Conservation (phyloP, 1,139 yeast species). For the Geotrichum klebahnii region DNA sequence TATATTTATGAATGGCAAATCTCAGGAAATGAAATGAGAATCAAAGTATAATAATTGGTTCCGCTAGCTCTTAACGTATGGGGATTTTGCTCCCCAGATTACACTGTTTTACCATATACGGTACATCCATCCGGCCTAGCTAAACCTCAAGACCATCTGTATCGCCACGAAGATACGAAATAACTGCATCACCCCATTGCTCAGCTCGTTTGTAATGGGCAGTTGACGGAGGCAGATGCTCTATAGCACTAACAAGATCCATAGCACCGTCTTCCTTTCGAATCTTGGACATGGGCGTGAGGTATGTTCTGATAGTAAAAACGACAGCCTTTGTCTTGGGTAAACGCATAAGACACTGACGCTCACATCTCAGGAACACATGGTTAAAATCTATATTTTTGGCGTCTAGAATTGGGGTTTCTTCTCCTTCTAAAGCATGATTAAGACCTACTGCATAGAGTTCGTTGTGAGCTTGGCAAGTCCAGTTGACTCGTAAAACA, state of each 20-base stretch:
- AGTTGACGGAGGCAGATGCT: constrained; percentile 53
- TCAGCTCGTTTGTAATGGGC: constrained; percentile 58
- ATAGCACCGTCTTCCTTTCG: constrained; percentile 44
- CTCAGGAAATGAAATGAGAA: background rate
- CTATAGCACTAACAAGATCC: constrained; percentile 56
- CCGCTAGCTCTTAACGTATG: constrained; percentile 7
- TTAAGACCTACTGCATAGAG: constrained; percentile 52
- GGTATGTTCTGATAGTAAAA: constrained; percentile 62
- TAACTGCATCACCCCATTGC: constrained; percentile 65
- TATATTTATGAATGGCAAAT: too few species aligned
- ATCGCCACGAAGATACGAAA: constrained; percentile 42
- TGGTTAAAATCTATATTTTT: constrained; percentile 52
- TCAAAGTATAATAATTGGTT: background rate
- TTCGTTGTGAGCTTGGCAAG: constrained; percentile 54
- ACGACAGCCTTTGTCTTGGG: constrained; percentile 54
- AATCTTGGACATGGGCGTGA: constrained; percentile 54
- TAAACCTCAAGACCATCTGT: constrained; percentile 27
- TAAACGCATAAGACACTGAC: constrained; percentile 57
- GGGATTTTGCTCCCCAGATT: background rate
- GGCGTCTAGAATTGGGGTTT: constrained; percentile 36
- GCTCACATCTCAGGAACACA: constrained; percentile 57
- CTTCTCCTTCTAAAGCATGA: constrained; percentile 42
- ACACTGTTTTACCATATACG: background rate
- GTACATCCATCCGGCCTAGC: constrained; percentile 1
- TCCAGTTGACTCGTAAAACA: constrained; percentile 59